A percentile compares a stretch with the other conserved stretches of the same genome.
Evolutionary conservation across 257 asterid genomes (phyloP).

Genomic region (Scutellaria minor): DNA sequence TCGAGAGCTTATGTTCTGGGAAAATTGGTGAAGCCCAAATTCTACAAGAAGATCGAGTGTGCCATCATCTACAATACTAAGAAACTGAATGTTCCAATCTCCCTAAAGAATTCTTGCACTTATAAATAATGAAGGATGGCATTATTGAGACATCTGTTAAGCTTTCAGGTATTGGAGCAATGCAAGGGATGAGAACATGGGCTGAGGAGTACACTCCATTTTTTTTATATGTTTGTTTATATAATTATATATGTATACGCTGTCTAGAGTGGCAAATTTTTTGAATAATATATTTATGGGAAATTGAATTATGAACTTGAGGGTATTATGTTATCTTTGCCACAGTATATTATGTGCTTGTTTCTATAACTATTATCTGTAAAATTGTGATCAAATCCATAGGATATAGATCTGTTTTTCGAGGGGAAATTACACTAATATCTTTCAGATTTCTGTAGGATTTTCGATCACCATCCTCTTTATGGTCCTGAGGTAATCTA

Average conservation of each 20-base stretch:
- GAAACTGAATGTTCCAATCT: conserved; percentile 59
- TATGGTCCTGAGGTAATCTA: too few relatives aligned
- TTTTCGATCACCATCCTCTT: too few relatives aligned
- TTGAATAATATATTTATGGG: background rate
- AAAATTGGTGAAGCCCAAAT: conserved; percentile 78
- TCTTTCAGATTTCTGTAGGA: too few relatives aligned
- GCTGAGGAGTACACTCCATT: conserved; percentile 11
- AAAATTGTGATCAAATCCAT: too few relatives aligned
- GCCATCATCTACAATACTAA: conserved; percentile 51
- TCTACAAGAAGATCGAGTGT: conserved; percentile 68
- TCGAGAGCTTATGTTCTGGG: conserved; percentile 87
- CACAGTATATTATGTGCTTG: background rate
- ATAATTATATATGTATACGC: background rate
- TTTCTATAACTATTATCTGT: background rate
- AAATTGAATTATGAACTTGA: background rate
- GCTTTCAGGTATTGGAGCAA: conserved; percentile 17
- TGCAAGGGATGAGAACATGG: conserved; percentile 19
- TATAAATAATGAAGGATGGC: conserved; percentile 42
- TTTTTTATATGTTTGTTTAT: conserved; percentile 32
- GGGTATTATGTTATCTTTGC: background rate
- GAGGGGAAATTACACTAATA: too few relatives aligned
- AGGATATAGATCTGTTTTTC: too few relatives aligned
- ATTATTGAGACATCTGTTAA: background rate
- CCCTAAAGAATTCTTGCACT: conserved; percentile 69
- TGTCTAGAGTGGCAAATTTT: background rate